Evolutionary conservation across 768 basidiomycete species (phyloP).

Genomic region (Leccinum incarnatum): DNA sequence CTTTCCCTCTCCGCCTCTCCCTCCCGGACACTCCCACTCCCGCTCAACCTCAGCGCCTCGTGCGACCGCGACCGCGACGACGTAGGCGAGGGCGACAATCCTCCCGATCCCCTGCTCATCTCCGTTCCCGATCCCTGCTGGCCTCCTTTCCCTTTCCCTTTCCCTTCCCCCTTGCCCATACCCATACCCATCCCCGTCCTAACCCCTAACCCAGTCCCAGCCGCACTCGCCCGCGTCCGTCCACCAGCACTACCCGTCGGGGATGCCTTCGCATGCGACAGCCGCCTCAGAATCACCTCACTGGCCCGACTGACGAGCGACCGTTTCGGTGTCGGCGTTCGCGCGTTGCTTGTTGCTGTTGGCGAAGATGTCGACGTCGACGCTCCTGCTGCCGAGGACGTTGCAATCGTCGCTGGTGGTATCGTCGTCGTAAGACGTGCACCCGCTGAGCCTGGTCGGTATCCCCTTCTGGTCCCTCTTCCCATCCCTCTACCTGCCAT

Average conservation of each 20-base stretch:
- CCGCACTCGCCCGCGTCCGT: not conserved
- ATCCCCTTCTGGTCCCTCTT: not conserved
- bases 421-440: constrained; percentile 18
- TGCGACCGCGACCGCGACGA: too few species aligned
- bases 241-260: not conserved
- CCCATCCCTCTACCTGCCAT: not conserved
- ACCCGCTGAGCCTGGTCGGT: constrained; percentile 27
- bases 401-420: too few species aligned
- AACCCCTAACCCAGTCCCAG: too few species aligned
- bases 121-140: too few species aligned
- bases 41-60: too few species aligned
- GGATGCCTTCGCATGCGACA: constrained; percentile 16
- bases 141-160: too few species aligned
- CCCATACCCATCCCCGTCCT: too few species aligned
- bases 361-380: not conserved
- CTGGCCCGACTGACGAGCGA: constrained; percentile 13
- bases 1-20: not conserved
- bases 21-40: too few species aligned
- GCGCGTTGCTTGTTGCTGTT: not conserved
- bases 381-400: too few species aligned
- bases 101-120: too few species aligned
- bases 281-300: constrained; percentile 23
- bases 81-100: too few species aligned
- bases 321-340: not conserved
- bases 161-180: too few species aligned